A percentile compares a stretch with the other conserved stretches of the same genome.
Evolutionary conservation across 352 stramenopile genomes (phyloP).

Genomic region (Vaucheria bursata): DNA sequence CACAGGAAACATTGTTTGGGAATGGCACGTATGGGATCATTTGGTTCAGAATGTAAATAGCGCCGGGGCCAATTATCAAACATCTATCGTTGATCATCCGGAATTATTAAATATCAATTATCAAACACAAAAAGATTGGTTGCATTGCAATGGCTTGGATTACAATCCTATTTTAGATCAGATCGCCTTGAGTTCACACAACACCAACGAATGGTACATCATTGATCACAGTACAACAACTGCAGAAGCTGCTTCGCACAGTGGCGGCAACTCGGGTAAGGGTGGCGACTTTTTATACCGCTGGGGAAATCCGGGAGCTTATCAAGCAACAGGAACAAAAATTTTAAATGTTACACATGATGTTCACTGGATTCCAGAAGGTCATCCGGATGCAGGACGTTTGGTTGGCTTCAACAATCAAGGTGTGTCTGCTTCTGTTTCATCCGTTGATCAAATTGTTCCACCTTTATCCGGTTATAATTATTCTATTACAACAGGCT

Average conservation of each 20-base stretch:
- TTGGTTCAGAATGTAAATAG: conserved; percentile 1
- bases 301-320: neutral
- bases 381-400: neutral
- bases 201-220: neutral
- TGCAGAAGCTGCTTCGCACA: neutral
- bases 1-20: neutral
- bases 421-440: neutral
- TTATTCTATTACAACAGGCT: neutral
- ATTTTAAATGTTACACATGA: conserved; percentile 7
- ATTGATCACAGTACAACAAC: conserved; percentile 1
- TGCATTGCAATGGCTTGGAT: neutral
- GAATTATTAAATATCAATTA: conserved; percentile 5
- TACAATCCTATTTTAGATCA: conserved; percentile 7
- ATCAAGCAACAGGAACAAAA: neutral
- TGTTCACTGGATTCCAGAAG: neutral
- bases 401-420: neutral
- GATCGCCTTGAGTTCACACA: neutral
- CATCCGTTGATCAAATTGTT: neutral
- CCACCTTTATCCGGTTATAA: neutral
- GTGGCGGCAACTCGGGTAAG: neutral
- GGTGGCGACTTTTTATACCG: neutral
- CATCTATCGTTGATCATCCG: neutral
- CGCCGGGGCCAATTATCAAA: neutral
- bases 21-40: conserved; percentile 5
- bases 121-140: neutral